These are phyloP conservation scores for Tolypocladium pustulatum DNA, from an alignment of 2,329 filamentous ascomycete genomes.

Conservation along the genomic window DNA sequence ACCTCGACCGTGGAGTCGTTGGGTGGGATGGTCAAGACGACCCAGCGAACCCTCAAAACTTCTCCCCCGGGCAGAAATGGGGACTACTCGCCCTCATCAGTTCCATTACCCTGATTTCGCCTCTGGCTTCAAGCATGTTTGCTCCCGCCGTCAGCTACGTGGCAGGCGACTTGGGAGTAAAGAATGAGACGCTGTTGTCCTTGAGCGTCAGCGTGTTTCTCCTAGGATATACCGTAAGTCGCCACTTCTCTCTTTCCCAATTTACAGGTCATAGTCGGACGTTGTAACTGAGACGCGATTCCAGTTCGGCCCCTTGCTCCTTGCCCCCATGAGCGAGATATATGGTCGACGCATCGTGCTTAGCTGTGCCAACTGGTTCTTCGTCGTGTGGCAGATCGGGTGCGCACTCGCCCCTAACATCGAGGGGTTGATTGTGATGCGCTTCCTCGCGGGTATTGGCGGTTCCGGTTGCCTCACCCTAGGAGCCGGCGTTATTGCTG, in stretches of 20 bases:
- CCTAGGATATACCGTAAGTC: constrained; percentile 47
- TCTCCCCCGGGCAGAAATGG: constrained; percentile 46
- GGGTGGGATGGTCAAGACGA: constrained; percentile 52
- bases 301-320: constrained; percentile 44
- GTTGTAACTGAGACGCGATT: too few relatives aligned
- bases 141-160: constrained; percentile 38
- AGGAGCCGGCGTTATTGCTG: constrained; percentile 43
- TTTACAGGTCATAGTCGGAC: too few relatives aligned
- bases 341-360: constrained; percentile 51
- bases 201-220: constrained; percentile 53
- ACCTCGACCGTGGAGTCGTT: constrained; percentile 41
- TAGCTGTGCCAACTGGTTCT: constrained; percentile 45
- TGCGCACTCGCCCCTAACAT: constrained; percentile 50
- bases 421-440: constrained; percentile 44
- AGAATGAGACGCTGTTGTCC: constrained; percentile 27
- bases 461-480: constrained; percentile 41
- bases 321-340: constrained; percentile 51
- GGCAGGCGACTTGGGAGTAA: constrained; percentile 29
- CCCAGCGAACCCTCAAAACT: constrained; percentile 48
- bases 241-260: too few relatives aligned
- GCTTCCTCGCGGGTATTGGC: constrained; percentile 48
- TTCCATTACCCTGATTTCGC: constrained; percentile 53
- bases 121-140: constrained; percentile 53
- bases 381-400: constrained; percentile 52
- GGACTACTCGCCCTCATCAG: constrained; percentile 43